Percentiles rank a stretch among this genome's conserved stretches.
Evolutionary conservation across 768 basidiomycete species (phyloP).

Genomic region (Suillus decipiens): DNA sequence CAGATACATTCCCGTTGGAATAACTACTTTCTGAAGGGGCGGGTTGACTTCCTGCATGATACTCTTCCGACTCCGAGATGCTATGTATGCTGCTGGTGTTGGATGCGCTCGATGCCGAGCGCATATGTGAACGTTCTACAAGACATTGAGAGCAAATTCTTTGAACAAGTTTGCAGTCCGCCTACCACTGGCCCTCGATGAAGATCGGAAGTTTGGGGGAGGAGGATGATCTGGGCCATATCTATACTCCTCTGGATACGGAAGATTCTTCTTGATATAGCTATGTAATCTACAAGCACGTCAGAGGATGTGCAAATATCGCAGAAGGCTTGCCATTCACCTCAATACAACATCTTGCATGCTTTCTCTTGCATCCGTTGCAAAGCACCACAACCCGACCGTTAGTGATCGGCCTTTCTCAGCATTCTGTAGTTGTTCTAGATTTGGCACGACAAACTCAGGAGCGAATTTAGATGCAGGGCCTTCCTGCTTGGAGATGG

Average conservation of each 20-base stretch:
- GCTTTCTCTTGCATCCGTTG: slow-evolving; percentile 67
- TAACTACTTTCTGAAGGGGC: slow-evolving; percentile 16
- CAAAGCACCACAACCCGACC: slow-evolving; percentile 77
- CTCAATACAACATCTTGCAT: slow-evolving; percentile 71
- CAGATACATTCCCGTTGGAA: slow-evolving; percentile 30
- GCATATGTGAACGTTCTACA: slow-evolving; percentile 27
- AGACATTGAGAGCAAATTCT: slow-evolving; percentile 13
- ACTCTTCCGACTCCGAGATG: slow-evolving; percentile 35
- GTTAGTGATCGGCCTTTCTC: slow-evolving; percentile 60
- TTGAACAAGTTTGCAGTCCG: background rate
- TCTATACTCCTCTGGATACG: slow-evolving; percentile 72
- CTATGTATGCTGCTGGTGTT: slow-evolving; percentile 37
- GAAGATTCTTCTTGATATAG: slow-evolving; percentile 63
- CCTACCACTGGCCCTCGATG: slow-evolving; percentile 32
- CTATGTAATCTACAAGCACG: slow-evolving; percentile 51
- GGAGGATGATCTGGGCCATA: slow-evolving; percentile 70
- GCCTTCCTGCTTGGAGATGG: slow-evolving; percentile 30
- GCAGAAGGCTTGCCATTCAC: slow-evolving; percentile 36
- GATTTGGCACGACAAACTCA: slow-evolving; percentile 44
- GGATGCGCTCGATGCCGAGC: slow-evolving; percentile 35
- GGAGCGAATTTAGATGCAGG: slow-evolving; percentile 49
- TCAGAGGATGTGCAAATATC: slow-evolving; percentile 1
- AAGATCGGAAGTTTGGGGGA: slow-evolving; percentile 50
- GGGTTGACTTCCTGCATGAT: slow-evolving; percentile 17
- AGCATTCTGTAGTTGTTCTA: slow-evolving; percentile 44